Conservation (phyloP, 352 stramenopile species). For the Phytophthora sansomeana region DNA sequence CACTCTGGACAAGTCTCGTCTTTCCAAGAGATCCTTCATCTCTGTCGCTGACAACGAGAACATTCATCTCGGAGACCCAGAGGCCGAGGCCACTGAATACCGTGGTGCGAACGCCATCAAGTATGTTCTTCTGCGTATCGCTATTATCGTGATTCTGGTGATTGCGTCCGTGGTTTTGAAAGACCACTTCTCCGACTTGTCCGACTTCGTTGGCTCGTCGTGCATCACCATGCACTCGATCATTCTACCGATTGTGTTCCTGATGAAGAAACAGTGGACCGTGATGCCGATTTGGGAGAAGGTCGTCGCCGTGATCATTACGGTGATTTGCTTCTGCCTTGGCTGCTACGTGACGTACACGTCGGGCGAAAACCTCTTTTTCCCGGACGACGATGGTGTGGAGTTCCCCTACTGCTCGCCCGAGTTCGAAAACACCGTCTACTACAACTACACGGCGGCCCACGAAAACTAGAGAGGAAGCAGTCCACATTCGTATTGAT, state of each 20-base stretch:
- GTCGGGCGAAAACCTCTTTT: constrained; percentile 25
- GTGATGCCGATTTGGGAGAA: constrained; percentile 31
- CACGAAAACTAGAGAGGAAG: constrained; percentile 11
- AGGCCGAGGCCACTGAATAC: constrained; percentile 31
- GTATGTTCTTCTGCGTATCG: constrained; percentile 32
- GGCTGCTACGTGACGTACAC: constrained; percentile 31
- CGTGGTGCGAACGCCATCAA: constrained; percentile 31
- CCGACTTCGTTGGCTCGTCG: constrained; percentile 36
- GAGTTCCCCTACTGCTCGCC: constrained; percentile 21
- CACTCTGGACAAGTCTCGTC: constrained; percentile 18
- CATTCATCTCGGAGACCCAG: constrained; percentile 21
- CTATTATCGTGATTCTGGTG: constrained; percentile 29
- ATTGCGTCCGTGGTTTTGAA: constrained; percentile 30
- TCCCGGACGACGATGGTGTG: constrained; percentile 14
- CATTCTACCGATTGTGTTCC: constrained; percentile 26
- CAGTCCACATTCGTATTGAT: background rate
- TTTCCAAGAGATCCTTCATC: constrained; percentile 29
- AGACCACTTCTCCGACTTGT: constrained; percentile 36
- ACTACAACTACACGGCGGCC: constrained; percentile 29
- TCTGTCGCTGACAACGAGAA: constrained; percentile 42
- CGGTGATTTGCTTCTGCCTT: constrained; percentile 23
- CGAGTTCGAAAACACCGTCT: constrained; percentile 24
- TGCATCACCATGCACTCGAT: constrained; percentile 39
- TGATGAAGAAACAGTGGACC: constrained; percentile 29
- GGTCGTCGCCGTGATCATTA: constrained; percentile 13